Base-by-base conservation (phyloP, 2,329 filamentous ascomycete genomes). In the Fusarium keratoplasticum region DNA sequence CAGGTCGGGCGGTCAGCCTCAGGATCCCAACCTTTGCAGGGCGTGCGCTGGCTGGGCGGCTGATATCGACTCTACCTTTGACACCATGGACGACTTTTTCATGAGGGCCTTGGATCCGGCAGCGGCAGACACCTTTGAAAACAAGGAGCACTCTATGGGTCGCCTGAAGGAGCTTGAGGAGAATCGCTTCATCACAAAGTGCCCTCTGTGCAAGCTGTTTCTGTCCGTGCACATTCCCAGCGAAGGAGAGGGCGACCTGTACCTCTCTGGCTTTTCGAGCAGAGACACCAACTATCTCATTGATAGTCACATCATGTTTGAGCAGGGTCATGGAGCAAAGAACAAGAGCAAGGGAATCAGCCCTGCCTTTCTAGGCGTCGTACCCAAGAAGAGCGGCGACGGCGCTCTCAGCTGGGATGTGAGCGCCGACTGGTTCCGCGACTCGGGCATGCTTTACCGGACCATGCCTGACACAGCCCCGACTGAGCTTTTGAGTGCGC, bases 271-370 rank as follows among this genome's bases (percentile, higher is more conserved):
- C 1, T 80, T 83, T 52, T 83, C 81, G 31, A 81, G 74, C 33
- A 75, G 81, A 20, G 81, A 83, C 64, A 81, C 78, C 16, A 82
- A 78, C 62, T 82, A 82, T 61, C 71, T 83, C 60, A 77, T 83
- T 27, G 80, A 82, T 65, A 72, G 76, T 5, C 64, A 75, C 31
- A 76, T 75, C 57, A 77, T 83, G 77, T 80, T 77, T 58, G 80
- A 82, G 6, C 76, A 80, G 63, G 75, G 77, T 11, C 81, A 82
- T 59, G 62, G 80, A 1, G 75, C 79, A 33, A 79, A 76, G 47
- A 75, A 70, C 29, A 80, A 78, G 67, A 74, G 58, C 31, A 79
- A 71, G 50, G 81, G 81, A 8, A 70, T 76, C 42, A 79, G 79
- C 14, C 80, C 79, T 18, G 80, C 76, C 3, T 83, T 80, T 25